Percentiles rank a stretch among this genome's conserved stretches.
Evolutionary conservation across 192 early-diverging fungal genomes (phyloP).

Genomic region (Coemansia sp.): DNA sequence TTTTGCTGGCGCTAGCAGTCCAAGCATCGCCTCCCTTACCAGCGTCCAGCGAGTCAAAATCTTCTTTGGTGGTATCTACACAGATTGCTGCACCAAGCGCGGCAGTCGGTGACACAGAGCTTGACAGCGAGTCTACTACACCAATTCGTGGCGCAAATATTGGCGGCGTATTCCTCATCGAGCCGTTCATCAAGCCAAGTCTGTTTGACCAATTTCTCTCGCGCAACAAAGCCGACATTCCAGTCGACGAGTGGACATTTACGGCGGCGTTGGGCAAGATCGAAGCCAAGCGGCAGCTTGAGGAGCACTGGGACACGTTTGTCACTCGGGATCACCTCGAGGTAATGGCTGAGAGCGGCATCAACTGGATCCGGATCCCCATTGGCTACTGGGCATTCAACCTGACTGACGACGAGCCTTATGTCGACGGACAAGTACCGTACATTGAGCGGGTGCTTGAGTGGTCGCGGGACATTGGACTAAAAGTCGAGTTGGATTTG

Average conservation of each 20-base stretch:
- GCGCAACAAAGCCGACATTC: constrained; percentile 26
- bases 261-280: constrained; percentile 39
- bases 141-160: constrained; percentile 61
- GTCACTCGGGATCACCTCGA: constrained; percentile 57
- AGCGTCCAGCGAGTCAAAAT: not conserved
- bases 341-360: constrained; percentile 42
- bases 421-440: constrained; percentile 47
- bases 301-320: constrained; percentile 61
- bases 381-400: constrained; percentile 66
- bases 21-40: not conserved
- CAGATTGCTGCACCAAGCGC: not conserved
- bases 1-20: not conserved
- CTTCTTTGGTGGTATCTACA: not conserved
- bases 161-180: constrained; percentile 62
- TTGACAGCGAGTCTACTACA: not conserved
- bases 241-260: constrained; percentile 62
- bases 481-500: constrained; percentile 61
- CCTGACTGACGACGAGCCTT: constrained; percentile 56
- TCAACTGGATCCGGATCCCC: constrained; percentile 62
- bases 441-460: constrained; percentile 58
- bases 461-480: constrained; percentile 55
- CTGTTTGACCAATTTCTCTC: constrained; percentile 52
- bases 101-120: not conserved
- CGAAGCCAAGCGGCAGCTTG: constrained; percentile 44
- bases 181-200: constrained; percentile 60